Conservation (phyloP, 1,284 basidiomycete species). For the Mycena citricolor region DNA sequence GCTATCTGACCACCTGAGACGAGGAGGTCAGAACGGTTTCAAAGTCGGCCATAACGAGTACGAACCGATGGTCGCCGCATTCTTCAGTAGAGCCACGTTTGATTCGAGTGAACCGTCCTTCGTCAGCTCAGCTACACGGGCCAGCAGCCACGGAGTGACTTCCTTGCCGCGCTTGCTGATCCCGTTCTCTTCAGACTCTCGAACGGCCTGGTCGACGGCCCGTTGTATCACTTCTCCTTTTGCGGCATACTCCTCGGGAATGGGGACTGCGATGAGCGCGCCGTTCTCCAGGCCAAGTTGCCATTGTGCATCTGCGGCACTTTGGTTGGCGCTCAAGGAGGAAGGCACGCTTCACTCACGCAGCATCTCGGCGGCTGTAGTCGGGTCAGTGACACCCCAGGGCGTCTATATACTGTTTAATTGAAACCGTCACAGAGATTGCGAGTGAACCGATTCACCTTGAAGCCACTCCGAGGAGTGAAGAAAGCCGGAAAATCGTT, state of each 20-base stretch:
- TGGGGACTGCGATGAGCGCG: conserved; percentile 86
- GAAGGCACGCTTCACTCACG: conserved; percentile 44
- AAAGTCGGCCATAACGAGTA: conserved; percentile 12
- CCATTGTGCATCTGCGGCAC: conserved; percentile 53
- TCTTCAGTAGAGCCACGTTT: conserved; percentile 90
- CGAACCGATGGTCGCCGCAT: conserved; percentile 86
- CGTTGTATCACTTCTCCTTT: conserved; percentile 73
- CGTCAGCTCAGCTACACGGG: conserved; percentile 82
- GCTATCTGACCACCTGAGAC: conserved; percentile 76
- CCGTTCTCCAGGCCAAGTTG: conserved; percentile 70
- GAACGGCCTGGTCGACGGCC: conserved; percentile 83
- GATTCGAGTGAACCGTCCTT: conserved; percentile 66
- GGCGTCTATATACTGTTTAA: conserved; percentile 50
- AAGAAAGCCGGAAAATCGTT: conserved; percentile 96
- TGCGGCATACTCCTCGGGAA: conserved; percentile 75
- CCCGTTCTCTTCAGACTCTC: conserved; percentile 81
- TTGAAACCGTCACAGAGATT: neutral
- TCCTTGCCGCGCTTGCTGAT: conserved; percentile 85
- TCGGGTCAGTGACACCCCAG: conserved; percentile 64
- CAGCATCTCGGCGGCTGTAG: conserved; percentile 67
- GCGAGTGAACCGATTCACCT: conserved; percentile 49
- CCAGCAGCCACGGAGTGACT: conserved; percentile 89
- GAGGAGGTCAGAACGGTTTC: conserved; percentile 4
- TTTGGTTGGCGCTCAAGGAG: neutral
- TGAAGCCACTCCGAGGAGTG: conserved; percentile 77